Conservation (phyloP, 2,329 filamentous ascomycete genomes). For the Diaporthe sp. region DNA sequence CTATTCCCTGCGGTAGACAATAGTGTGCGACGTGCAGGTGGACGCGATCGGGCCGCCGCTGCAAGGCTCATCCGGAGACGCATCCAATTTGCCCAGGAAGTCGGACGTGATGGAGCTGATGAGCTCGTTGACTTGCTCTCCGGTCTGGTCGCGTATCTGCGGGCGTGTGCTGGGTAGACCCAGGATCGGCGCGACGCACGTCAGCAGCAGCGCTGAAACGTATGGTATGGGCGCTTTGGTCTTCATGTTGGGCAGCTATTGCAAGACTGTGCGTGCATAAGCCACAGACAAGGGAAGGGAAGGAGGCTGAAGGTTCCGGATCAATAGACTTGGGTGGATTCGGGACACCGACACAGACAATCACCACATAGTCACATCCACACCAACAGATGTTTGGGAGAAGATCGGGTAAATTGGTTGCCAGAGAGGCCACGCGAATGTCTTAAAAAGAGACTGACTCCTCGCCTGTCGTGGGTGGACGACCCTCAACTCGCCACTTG, state of each 20-base stretch:
- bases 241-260: not conserved
- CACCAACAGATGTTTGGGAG: not conserved
- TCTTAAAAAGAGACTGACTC: not conserved
- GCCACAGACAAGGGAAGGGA: not conserved
- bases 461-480: not conserved
- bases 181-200: conserved; percentile 9
- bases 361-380: not conserved
- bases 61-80: not conserved
- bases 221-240: not conserved
- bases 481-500: not conserved
- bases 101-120: conserved; percentile 34
- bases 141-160: conserved; percentile 28
- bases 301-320: not conserved
- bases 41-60: conserved; percentile 33
- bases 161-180: not conserved
- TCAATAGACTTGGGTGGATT: too few relatives aligned
- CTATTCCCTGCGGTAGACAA: conserved; percentile 48
- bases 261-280: not conserved
- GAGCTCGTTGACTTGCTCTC: conserved; percentile 38
- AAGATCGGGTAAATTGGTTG: not conserved
- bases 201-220: conserved; percentile 10
- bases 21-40: conserved; percentile 43
- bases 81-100: conserved; percentile 10
- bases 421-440: not conserved
- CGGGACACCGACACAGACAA: conserved; percentile 11